A percentile compares a stretch with the other conserved stretches of the same genome.
These are phyloP conservation scores for Theileria annulata DNA, from an alignment of 169 alveolate genomes.

Conservation along the genomic window DNA sequence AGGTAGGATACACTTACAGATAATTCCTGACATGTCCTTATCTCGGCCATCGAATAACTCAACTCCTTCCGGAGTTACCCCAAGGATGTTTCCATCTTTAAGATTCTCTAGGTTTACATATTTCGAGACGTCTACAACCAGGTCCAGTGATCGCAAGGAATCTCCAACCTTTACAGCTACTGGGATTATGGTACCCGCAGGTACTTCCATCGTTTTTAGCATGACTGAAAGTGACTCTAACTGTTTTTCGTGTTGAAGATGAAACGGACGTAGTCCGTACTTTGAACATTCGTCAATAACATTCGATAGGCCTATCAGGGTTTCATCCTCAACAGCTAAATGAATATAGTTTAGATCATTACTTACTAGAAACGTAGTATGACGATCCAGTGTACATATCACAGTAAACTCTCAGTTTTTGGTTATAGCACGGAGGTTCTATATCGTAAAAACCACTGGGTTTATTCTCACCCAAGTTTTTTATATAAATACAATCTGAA, in stretches of 20 bases:
- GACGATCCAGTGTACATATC: conserved; percentile 84
- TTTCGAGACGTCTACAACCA: conserved; percentile 40
- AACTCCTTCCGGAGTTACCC: conserved; percentile 61
- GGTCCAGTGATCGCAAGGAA: conserved; percentile 56
- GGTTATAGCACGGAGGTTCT: conserved; percentile 79
- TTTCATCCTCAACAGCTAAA: conserved; percentile 48
- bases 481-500: conserved; percentile 82
- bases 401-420: conserved; percentile 83
- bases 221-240: conserved; percentile 34
- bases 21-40: conserved; percentile 74
- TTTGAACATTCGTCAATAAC: conserved; percentile 40
- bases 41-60: conserved; percentile 69
- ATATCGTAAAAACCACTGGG: conserved; percentile 87
- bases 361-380: conserved; percentile 69
- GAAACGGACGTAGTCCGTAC: conserved; percentile 61
- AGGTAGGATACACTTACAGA: conserved; percentile 54
- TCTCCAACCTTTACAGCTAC: conserved; percentile 56
- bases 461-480: conserved; percentile 73
- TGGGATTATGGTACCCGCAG: conserved; percentile 53
- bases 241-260: conserved; percentile 56
- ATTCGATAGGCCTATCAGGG: conserved; percentile 63
- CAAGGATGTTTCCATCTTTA: conserved; percentile 64
- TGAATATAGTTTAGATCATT: conserved; percentile 39
- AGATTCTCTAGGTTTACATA: conserved; percentile 1
- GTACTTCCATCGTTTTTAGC: conserved; percentile 58